Conservation (phyloP, 768 basidiomycete genomes). For the Boletus pseudopeckii region DNA sequence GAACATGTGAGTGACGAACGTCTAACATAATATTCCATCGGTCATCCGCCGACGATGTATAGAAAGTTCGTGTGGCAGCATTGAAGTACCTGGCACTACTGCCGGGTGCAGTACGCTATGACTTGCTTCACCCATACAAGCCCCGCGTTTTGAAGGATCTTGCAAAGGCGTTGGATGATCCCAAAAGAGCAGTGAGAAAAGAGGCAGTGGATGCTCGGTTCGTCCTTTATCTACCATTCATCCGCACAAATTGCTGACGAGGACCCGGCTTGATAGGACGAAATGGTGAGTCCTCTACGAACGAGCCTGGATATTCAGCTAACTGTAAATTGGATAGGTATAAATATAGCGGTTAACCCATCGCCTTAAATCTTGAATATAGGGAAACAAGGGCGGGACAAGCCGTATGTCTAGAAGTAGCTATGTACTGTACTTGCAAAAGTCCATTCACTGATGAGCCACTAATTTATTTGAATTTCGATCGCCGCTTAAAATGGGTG, state of each 20-base stretch:
- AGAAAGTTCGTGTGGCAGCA: slow-evolving; percentile 77
- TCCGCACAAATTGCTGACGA: slow-evolving; percentile 1
- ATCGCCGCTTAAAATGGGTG: slow-evolving; percentile 20
- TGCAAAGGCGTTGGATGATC: slow-evolving; percentile 79
- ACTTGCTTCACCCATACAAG: slow-evolving; percentile 80
- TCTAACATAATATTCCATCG: not conserved
- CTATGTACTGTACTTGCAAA: not conserved
- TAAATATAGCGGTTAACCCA: slow-evolving; percentile 24
- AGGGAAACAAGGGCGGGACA: not conserved
- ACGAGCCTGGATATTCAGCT: not conserved
- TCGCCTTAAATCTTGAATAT: not conserved
- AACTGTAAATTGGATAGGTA: slow-evolving; percentile 19
- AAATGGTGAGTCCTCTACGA: slow-evolving; percentile 20
- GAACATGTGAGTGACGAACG: slow-evolving; percentile 45
- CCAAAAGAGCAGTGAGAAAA: slow-evolving; percentile 76
- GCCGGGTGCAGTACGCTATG: slow-evolving; percentile 76
- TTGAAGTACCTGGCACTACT: slow-evolving; percentile 70
- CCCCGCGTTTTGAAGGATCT: slow-evolving; percentile 68
- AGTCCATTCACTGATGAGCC: no score
- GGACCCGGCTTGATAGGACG: slow-evolving; percentile 17
- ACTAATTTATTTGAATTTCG: slow-evolving; percentile 1
- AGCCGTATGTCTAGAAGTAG: not conserved
- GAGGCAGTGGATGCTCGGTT: slow-evolving; percentile 84
- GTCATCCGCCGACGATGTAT: slow-evolving; percentile 2
- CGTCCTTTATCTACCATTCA: slow-evolving; percentile 1